Base-by-base conservation (phyloP, 2,329 filamentous ascomycete species). In the Talaromyces funiculosus region DNA sequence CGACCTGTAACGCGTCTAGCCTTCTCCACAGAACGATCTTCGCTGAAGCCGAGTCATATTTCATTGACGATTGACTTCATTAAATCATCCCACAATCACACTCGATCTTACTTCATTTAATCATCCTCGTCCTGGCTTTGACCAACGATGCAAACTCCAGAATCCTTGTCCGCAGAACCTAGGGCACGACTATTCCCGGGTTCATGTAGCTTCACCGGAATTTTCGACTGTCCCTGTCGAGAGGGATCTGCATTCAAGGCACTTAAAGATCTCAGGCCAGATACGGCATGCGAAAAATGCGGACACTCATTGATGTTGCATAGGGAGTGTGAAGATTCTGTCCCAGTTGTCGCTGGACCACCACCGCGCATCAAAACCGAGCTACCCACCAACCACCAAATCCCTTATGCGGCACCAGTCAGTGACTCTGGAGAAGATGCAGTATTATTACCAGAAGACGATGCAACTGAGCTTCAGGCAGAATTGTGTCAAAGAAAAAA, bases 151-250 rank as follows among this genome's bases (percentile, higher is more conserved):
- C 53, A 26, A 22, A 18, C 54, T n/a, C 47, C 24, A 22, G 49
- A 35, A 1, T 18, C 54, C 14, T n/a, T 26, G 18, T n/a, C 26
- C 2, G 7, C 35, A 2, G 54, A 45, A 4, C 59, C 54, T 29
- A 57, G 16, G n/a, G 59, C 35, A 3, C 20, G 14, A 20, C n/a
- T 61, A 6, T 42, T 40, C 9, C 20, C 53, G 3, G 59, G 59
- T n/a, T 18, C 22, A 2, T 61, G 59, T 16, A 31, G 22, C 2
- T 61, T 61, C 37, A 18, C 22, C 2, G 59, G 59, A 4, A 61
- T 57, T 3, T 61, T 57, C 14, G n/a, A 53, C 0, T 57, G 59
- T 18, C 54, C 54, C 12, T 61, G 59, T 10, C 22, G 18, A 7
- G 29, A 33, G 16, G 59, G 54, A 1, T 42, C 45, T 12, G 47